Conservation (phyloP, 2,329 filamentous ascomycete genomes). For the Tolypocladium ovalisporum region DNA sequence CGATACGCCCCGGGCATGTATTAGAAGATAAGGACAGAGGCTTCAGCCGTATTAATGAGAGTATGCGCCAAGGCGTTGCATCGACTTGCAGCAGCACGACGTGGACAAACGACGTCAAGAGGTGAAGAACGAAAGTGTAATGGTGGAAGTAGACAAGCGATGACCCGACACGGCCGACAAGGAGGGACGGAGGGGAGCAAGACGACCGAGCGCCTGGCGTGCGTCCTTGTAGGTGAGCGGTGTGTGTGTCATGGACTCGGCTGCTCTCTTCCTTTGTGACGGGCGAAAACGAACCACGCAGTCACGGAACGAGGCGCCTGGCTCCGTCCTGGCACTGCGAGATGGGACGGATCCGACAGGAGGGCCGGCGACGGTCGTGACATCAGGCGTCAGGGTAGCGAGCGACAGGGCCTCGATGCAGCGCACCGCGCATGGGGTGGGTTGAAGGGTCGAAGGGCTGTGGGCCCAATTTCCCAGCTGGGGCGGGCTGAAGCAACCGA, state of each 20-base stretch:
- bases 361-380: background rate
- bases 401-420: too few relatives aligned
- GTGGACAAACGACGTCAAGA: background rate
- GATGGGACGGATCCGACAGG: background rate
- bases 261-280: background rate
- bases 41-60: background rate
- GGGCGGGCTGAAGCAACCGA: constrained; percentile 5
- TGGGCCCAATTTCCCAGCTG: constrained; percentile 12
- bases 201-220: background rate
- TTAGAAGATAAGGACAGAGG: too few relatives aligned
- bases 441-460: background rate
- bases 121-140: background rate
- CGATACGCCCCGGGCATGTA: background rate
- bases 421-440: background rate
- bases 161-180: background rate
- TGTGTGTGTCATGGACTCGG: background rate
- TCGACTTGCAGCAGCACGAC: background rate
- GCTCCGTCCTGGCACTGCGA: background rate
- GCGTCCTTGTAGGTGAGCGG: background rate
- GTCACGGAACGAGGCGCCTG: background rate
- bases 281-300: background rate
- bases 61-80: background rate
- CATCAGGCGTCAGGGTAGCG: too few relatives aligned
- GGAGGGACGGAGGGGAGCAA: background rate
- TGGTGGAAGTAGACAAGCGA: background rate